Evolutionary conservation across 2,329 filamentous ascomycete genomes (phyloP), one percentile per base, ranked within the genome.

Genomic region (Albifimbria verrucaria): DNA sequence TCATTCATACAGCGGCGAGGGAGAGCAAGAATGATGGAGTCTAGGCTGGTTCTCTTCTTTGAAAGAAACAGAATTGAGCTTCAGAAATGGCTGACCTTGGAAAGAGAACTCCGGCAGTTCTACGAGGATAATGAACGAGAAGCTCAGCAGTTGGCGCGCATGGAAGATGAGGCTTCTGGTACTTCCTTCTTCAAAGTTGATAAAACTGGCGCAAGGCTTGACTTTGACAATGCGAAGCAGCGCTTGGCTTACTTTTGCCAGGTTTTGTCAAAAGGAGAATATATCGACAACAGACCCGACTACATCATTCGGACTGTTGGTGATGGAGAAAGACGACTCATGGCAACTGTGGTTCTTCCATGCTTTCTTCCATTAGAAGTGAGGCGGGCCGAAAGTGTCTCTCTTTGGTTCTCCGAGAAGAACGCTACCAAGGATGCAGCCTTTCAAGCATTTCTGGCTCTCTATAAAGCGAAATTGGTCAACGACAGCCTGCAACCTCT

Each of bases 241-340:
- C 91, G 94, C 66, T 77, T 97, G 2, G 77, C 89, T 46, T 90
- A 96, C 68, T 95, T 97, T 60, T 97, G 92, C 67, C 73, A 76
- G 0, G 77, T 79, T 0, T 67, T 92, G 1, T 77, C 81, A 0
- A 72, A 72, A 0, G 74, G 74, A 1, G 79, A 82, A 23, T 90
- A 85, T 62, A 76, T 86, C 7, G 83, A 92, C 58, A 72, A 73
- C 18, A 74, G 80, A 2, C 91, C 92, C 0, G 82, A 88, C 48
- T 96, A 92, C 62, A 74, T 83, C 15, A 75, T 84, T 28, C 65
- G 74, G 3, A 39, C 15, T 12, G 11, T 39, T 5, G 32, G 32
- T 12, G 32, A n/a, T n/a, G 32, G 70, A 18, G 55, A 66, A 7
- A 62, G 62, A 1, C 59, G 63, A 4, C 62, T 85, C 21, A 74